Evolutionary conservation across 2,329 filamentous ascomycete species (phyloP).

Genomic region (Phaeoacremonium minimum): DNA sequence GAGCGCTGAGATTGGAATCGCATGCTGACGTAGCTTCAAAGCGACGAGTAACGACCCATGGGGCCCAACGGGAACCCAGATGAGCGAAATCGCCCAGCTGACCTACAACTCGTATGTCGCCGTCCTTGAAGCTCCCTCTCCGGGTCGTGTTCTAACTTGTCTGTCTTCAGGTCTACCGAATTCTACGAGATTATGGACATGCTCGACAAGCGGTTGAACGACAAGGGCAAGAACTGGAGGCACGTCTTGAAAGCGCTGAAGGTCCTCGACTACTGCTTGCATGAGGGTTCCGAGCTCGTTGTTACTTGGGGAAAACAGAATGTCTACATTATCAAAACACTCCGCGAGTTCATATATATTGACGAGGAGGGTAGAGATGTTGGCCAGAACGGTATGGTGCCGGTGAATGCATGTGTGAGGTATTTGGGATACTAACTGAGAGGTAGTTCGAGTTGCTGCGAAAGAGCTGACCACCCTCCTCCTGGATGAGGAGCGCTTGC

Average conservation of each 20-base stretch:
- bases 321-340: conserved; percentile 96
- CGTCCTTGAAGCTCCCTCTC: neutral
- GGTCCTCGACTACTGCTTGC: conserved; percentile 94
- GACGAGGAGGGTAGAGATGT: conserved; percentile 96
- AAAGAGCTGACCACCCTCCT: conserved; percentile 93
- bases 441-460: conserved; percentile 83
- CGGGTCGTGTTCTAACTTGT: neutral
- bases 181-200: conserved; percentile 99
- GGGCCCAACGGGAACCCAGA: conserved; percentile 96
- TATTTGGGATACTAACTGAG: conserved; percentile 1
- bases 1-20: conserved; percentile 2
- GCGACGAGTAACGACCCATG: conserved; percentile 98
- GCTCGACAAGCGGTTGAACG: conserved; percentile 96
- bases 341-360: conserved; percentile 94
- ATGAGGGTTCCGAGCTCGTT: conserved; percentile 93
- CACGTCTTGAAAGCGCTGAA: conserved; percentile 97
- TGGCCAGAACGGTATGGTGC: conserved; percentile 79
- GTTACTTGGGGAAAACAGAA: conserved; percentile 98
- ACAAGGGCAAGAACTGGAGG: conserved; percentile 99
- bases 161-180: conserved; percentile 69
- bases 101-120: conserved; percentile 88
- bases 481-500: conserved; percentile 87
- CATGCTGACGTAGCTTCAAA: conserved; percentile 37
- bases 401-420: no score
- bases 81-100: conserved; percentile 97